Evolutionary conservation across 805 yeast genomes (phyloP).

Genomic region (Komagataella phaffii): DNA sequence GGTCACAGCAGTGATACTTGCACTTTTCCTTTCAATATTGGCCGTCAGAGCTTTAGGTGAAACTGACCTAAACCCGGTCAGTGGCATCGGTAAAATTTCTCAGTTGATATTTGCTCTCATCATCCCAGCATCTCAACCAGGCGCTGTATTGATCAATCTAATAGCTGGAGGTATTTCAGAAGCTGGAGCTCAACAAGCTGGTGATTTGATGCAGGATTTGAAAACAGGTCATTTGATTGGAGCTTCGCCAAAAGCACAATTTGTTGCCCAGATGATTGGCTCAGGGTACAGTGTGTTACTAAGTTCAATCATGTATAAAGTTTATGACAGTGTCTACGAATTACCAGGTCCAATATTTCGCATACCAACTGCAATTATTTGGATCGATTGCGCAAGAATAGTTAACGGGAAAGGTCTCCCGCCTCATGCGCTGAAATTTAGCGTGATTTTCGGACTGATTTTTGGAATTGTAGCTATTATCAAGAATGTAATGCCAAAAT

Average conservation of each 20-base stretch:
- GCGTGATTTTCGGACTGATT: slow-evolving; percentile 46
- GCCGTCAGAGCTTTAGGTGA: slow-evolving; percentile 95
- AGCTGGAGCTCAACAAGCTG: slow-evolving; percentile 99
- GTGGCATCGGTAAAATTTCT: slow-evolving; percentile 91
- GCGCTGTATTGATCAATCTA: slow-evolving; percentile 70
- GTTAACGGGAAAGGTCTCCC: slow-evolving; percentile 91
- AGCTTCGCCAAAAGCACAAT: slow-evolving; percentile 88
- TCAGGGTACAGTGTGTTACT: slow-evolving; percentile 72
- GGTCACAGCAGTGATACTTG: slow-evolving; percentile 54
- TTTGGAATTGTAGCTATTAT: slow-evolving; percentile 61
- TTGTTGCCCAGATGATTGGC: slow-evolving; percentile 80
- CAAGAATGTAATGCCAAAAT: slow-evolving; percentile 39
- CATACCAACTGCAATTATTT: slow-evolving; percentile 88
- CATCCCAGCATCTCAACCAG: slow-evolving; percentile 63
- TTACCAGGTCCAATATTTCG: slow-evolving; percentile 77
- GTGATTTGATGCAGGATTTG: slow-evolving; percentile 93
- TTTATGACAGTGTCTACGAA: slow-evolving; percentile 70
- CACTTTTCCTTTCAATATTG: slow-evolving; percentile 66
- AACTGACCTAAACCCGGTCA: slow-evolving; percentile 92
- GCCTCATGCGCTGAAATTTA: slow-evolving; percentile 50
- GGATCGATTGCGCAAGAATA: slow-evolving; percentile 92
- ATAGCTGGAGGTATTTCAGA: slow-evolving; percentile 97
- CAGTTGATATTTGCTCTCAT: slow-evolving; percentile 79
- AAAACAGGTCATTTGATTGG: slow-evolving; percentile 89
- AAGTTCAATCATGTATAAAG: slow-evolving; percentile 69